Evolutionary conservation across 331 rosid species (phyloP).

Genomic region (Cydonia oblonga): DNA sequence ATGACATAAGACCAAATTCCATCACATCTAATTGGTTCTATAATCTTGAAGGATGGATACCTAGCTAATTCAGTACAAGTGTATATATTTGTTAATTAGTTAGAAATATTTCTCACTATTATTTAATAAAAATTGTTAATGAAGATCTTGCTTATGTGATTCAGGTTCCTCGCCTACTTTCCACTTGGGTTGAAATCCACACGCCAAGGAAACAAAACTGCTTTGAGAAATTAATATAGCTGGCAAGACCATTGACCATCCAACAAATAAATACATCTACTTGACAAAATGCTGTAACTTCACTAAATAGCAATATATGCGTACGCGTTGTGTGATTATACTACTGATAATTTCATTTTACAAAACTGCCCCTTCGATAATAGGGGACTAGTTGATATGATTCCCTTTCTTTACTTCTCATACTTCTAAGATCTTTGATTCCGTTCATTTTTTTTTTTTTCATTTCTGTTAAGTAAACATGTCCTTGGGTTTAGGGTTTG

Average conservation of each 20-base stretch:
- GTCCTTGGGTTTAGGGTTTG: too few species aligned
- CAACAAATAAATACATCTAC: conserved; percentile 28
- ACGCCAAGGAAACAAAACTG: conserved; percentile 29
- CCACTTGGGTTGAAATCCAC: conserved; percentile 18
- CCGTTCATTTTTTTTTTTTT: too few species aligned
- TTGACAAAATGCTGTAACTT: conserved; percentile 16
- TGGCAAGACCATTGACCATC: conserved; percentile 27
- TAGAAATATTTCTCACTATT: too few species aligned
- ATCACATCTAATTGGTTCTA: conserved; percentile 15
- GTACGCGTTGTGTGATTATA: not conserved
- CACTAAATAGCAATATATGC: conserved; percentile 13
- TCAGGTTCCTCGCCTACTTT: not conserved
- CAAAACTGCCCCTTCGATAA: not conserved
- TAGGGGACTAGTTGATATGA: too few species aligned
- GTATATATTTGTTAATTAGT: not conserved
- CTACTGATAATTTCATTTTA: not conserved
- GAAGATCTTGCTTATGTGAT: not conserved
- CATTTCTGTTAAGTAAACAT: too few species aligned
- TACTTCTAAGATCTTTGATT: too few species aligned
- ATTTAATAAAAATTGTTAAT: too few species aligned
- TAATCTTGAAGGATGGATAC: not conserved
- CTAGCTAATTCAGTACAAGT: not conserved
- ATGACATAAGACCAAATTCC: conserved; percentile 34
- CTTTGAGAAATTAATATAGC: conserved; percentile 13
- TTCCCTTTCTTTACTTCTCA: too few species aligned